Evolutionary conservation across 2,329 filamentous ascomycete species (phyloP), one percentile per base, ranked within the genome.

Genomic region (Aspergillus sp.): DNA sequence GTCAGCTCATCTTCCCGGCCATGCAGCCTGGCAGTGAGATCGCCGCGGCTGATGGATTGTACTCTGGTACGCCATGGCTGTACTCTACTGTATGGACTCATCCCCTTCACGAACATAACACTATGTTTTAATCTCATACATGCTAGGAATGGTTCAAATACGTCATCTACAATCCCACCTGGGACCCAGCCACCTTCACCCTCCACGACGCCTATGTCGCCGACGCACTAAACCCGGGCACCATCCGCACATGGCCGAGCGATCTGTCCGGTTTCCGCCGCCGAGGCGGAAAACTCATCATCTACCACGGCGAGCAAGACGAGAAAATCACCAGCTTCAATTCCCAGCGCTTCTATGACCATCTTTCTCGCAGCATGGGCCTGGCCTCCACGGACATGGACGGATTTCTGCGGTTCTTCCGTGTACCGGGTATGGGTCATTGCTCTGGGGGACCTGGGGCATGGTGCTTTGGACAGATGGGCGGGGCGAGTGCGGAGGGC

Each of bases 201-300:
- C 8, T 52, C 9, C 44, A 59, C 10, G 58, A 60, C 36, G 50
- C 49, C 8, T 24, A 33, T 2, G 24, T 50, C 10, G 54, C 56
- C 10, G 20, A 52, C 14, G 38, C 19, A 54, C 60, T 49, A 52
- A 8, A 77, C 74, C n/a, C 65, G 61, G 49, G 64, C 67, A 20
- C 76, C 2, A 52, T 57, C 33, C 40, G 36, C 11, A 57, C 54
- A 2, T 60, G 49, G 46, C 44, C 53, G 10, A 41, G 70, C 52
- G 73, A 79, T 54, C 62, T 81, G 5, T 69, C 69, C 0, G 62
- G 62, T 0, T 80, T 76, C 64, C 61, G 71, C 69, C 8, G 61
- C 70, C 36, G 63, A 65, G 61, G 63, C 13, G 65, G 68, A n/a
- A 73, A 71, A 53, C 54, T 74, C 26, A 50, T 73, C 22, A 54